A percentile compares a stretch with the other conserved stretches of the same genome.
Evolutionary conservation across 768 basidiomycete species (phyloP).

Genomic region (Cyathus striatus): DNA sequence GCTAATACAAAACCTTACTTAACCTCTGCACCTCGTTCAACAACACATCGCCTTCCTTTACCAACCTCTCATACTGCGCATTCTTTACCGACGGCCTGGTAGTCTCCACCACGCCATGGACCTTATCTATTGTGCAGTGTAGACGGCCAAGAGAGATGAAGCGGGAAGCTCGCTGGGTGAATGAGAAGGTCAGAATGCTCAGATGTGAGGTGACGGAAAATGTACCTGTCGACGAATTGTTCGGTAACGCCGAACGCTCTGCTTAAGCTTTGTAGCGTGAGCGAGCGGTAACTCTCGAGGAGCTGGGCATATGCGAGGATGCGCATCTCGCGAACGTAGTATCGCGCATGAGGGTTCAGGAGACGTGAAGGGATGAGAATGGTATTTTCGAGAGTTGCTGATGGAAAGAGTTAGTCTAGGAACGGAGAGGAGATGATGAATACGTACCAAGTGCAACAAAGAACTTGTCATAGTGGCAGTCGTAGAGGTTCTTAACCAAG

Average conservation of each 20-base stretch:
- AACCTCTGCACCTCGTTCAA: slow-evolving; percentile 84
- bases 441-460: slow-evolving; percentile 78
- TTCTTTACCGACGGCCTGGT: slow-evolving; percentile 67
- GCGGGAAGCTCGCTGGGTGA: slow-evolving; percentile 73
- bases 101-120: slow-evolving; percentile 91
- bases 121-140: slow-evolving; percentile 89
- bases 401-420: slow-evolving; percentile 1
- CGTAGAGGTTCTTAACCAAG: slow-evolving; percentile 82
- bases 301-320: slow-evolving; percentile 90
- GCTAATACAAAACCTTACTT: slow-evolving; percentile 79
- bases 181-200: neutral
- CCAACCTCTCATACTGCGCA: slow-evolving; percentile 87
- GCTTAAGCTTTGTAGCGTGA: slow-evolving; percentile 84
- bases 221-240: slow-evolving; percentile 79
- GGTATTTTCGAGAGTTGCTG: slow-evolving; percentile 85
- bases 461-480: slow-evolving; percentile 93
- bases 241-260: slow-evolving; percentile 86
- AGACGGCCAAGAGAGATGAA: slow-evolving; percentile 88
- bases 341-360: slow-evolving; percentile 81
- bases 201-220: neutral
- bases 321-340: slow-evolving; percentile 93
- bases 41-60: slow-evolving; percentile 88
- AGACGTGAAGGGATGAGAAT: slow-evolving; percentile 85
- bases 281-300: slow-evolving; percentile 84
- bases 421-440: slow-evolving; percentile 1